Percentiles rank a stretch among this genome's conserved stretches.
phyloP scores from a whole-genome alignment of 306 rosid genomes.

The Castanea mollissima region DNA sequence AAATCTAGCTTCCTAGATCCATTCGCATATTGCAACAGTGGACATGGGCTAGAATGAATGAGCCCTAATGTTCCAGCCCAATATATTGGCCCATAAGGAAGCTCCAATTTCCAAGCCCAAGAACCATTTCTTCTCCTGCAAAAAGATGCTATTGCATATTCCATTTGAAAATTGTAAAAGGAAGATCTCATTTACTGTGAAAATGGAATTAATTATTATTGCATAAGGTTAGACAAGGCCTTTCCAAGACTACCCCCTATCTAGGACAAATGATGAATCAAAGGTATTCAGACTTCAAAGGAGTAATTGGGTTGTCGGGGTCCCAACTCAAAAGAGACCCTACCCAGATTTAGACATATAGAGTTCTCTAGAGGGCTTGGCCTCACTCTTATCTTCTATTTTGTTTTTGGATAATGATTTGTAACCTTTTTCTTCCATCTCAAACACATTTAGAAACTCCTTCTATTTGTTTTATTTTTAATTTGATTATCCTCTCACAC shows the following conservation, averaged over 20 bases:
- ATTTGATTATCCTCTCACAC: not conserved
- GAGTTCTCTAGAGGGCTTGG: not conserved
- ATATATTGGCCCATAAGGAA: no score
- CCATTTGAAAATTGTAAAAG: not conserved
- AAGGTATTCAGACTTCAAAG: not conserved
- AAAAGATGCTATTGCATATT: not conserved
- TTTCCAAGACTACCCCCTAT: not conserved
- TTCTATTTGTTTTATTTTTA: not conserved
- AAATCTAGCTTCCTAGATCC: no score
- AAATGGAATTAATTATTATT: not conserved
- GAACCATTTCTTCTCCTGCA: not conserved
- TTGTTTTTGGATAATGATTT: not conserved
- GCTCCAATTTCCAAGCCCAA: not conserved
- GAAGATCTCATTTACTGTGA: not conserved
- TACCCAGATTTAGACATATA: not conserved
- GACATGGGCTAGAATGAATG: no score
- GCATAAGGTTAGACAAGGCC: not conserved
- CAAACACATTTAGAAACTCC: not conserved
- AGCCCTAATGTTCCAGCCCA: no score
- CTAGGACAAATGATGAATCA: not conserved
- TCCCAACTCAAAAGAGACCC: not conserved
- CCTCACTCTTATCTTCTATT: not conserved
- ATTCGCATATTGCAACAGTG: no score
- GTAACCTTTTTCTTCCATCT: not conserved
- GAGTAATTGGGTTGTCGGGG: conserved; percentile 12